These are phyloP conservation scores for Podaxis sp. DNA, from an alignment of 768 basidiomycete genomes.

Conservation along the genomic window DNA sequence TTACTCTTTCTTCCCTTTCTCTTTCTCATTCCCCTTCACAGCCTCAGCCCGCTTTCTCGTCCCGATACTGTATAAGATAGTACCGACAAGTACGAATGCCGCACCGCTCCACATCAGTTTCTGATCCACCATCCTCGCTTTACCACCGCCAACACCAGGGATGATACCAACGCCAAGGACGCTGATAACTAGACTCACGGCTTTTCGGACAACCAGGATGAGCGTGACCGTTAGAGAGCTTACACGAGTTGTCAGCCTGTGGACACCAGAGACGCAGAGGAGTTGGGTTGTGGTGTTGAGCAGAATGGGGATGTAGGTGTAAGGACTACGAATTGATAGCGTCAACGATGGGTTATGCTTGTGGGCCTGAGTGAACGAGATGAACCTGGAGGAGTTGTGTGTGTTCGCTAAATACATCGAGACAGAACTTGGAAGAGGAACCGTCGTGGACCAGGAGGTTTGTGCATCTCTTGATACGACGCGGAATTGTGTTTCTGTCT, in stretches of 20 bases:
- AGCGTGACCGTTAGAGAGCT: constrained; percentile 77
- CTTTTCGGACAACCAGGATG: constrained; percentile 79
- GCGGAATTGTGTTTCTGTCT: constrained; percentile 43
- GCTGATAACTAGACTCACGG: constrained; percentile 73
- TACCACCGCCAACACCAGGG: constrained; percentile 16
- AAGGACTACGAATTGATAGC: constrained; percentile 48
- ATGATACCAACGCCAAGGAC: constrained; percentile 44
- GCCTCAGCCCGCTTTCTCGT: constrained; percentile 23
- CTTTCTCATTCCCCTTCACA: constrained; percentile 23
- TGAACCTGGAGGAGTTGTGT: constrained; percentile 28
- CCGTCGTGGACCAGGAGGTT: constrained; percentile 35
- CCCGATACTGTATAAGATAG: constrained; percentile 62
- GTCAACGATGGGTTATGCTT: constrained; percentile 27
- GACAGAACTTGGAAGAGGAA: constrained; percentile 17
- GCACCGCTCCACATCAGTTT: constrained; percentile 70
- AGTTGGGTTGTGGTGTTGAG: constrained; percentile 84
- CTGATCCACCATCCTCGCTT: constrained; percentile 27
- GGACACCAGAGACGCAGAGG: constrained; percentile 83
- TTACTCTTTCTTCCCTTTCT: constrained; percentile 7
- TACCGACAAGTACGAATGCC: constrained; percentile 66
- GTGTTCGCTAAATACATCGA: not conserved
- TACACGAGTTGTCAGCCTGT: constrained; percentile 78
- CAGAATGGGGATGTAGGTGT: constrained; percentile 59
- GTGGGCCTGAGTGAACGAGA: constrained; percentile 33
- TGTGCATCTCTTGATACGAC: constrained; percentile 40